Conservation (phyloP, 192 early-diverging fungal genomes). For the Podila verticillata region DNA sequence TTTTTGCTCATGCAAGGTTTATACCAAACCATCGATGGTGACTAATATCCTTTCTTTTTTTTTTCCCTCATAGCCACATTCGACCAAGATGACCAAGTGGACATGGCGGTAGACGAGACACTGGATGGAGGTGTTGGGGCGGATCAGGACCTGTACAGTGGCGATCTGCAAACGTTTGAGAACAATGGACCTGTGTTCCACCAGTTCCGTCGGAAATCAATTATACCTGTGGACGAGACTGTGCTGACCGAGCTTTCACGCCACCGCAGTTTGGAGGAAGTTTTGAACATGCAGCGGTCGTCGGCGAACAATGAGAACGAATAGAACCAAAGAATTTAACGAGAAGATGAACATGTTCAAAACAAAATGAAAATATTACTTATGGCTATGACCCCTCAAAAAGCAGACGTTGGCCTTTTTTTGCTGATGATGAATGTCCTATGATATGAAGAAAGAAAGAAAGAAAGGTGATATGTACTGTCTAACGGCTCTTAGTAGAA, state of each 20-base stretch:
- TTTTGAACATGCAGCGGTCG: constrained; percentile 46
- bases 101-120: constrained; percentile 24
- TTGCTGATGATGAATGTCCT: too few relatives aligned
- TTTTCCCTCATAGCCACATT: constrained; percentile 18
- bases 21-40: not conserved
- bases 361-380: not conserved
- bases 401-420: too few relatives aligned
- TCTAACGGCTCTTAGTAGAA: too few relatives aligned
- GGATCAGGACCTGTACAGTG: constrained; percentile 41
- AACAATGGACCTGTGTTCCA: constrained; percentile 48
- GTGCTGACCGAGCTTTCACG: constrained; percentile 64
- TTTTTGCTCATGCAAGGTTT: not conserved
- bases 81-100: constrained; percentile 23
- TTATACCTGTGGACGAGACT: constrained; percentile 73
- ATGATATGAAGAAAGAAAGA: too few relatives aligned
- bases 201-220: constrained; percentile 69
- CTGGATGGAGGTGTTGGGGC: constrained; percentile 15
- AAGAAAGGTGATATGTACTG: too few relatives aligned
- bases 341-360: too few relatives aligned
- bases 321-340: not conserved
- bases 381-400: not conserved
- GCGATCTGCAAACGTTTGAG: constrained; percentile 60
- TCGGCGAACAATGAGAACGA: constrained; percentile 20
- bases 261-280: constrained; percentile 67
- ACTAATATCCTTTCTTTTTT: not conserved